Base-by-base conservation (phyloP, 2,329 filamentous ascomycete genomes). In the Purpureocillium lavendulum region DNA sequence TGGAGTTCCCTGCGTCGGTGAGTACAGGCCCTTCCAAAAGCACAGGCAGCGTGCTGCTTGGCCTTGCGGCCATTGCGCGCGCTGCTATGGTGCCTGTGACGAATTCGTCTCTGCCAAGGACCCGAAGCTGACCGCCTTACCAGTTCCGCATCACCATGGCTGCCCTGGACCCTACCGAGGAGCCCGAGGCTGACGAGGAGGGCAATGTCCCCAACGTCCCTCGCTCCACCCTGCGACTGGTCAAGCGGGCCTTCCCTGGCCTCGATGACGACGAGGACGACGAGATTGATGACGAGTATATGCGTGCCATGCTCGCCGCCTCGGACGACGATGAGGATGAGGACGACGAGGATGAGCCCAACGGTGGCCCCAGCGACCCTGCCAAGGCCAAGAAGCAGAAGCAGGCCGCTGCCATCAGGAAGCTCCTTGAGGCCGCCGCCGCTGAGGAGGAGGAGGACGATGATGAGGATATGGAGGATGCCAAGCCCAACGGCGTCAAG, bases 91-190 rank as follows among this genome's bases (percentile, higher is more conserved):
- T 26, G 21, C 37, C 21, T 10, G 21, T 26, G 21, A n/a, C n/a
- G n/a, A n/a, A n/a, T n/a, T n/a, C n/a, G n/a, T n/a, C 21, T 26
- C 10, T 26, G 21, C 6, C 21, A 26, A 26, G 10, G 21, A 6
- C 21, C 21, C 10, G 21, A 26, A 26, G 21, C 21, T 26, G 21
- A 26, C 21, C 5, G 6, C 21, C 21, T 5, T 5, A 10, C 21
- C 56, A 95, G 89, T 94, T 96, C 70, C 87, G 87, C 62, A 87
- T 98, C 59, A 97, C 89, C 56, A 98, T 98, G 92, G 92, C 94
- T 56, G 92, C 92, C 49, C 83, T 98, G 61, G 90, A 98, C 61
- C 92, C 92, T 42, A 87, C 79, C 56, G 85, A 85, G 54, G 73
- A 79, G 52, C 75, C 81, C 29, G 75, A 87, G 61, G 71, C 72